Conservation (phyloP, 2,329 filamentous ascomycete species). For the Ophiostoma himal-ulmi region DNA sequence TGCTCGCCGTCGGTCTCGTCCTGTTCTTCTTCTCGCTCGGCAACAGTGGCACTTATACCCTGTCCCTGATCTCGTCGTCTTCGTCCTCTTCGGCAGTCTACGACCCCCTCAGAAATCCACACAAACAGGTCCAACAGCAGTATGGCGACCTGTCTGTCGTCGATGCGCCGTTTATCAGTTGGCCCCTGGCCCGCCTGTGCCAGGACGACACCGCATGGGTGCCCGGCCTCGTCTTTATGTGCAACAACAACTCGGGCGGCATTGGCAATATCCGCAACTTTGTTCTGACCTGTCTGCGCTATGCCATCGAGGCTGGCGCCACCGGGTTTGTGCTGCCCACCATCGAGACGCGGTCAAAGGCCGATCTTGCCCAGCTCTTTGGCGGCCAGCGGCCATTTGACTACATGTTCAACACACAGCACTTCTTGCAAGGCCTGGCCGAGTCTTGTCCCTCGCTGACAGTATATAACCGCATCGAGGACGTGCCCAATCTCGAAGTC, state of each 20-base stretch:
- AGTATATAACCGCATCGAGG: conserved; percentile 36
- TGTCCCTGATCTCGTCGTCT: neutral
- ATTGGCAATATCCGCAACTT: conserved; percentile 48
- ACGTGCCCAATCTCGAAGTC: conserved; percentile 36
- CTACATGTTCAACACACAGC: conserved; percentile 45
- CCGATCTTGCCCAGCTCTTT: conserved; percentile 40
- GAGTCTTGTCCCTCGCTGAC: conserved; percentile 40
- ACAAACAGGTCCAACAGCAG: neutral
- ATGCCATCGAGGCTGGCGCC: conserved; percentile 44
- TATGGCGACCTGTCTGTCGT: conserved; percentile 35
- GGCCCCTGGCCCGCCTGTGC: conserved; percentile 42
- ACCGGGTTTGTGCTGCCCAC: conserved; percentile 42
- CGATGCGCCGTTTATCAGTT: conserved; percentile 41
- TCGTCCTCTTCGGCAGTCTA: neutral
- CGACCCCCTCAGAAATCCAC: neutral
- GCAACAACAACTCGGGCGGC: conserved; percentile 48
- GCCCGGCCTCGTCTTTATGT: conserved; percentile 41
- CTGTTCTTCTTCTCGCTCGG: conserved; percentile 1
- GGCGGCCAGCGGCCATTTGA: conserved; percentile 37
- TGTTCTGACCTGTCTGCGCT: conserved; percentile 46
- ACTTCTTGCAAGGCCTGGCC: conserved; percentile 38
- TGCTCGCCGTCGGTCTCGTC: neutral
- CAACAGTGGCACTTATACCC: neutral
- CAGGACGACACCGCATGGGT: conserved; percentile 37
- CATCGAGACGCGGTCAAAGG: conserved; percentile 41